Evolutionary conservation across 768 basidiomycete species (phyloP).

Genomic region (Coprinopsis strossmayeri): DNA sequence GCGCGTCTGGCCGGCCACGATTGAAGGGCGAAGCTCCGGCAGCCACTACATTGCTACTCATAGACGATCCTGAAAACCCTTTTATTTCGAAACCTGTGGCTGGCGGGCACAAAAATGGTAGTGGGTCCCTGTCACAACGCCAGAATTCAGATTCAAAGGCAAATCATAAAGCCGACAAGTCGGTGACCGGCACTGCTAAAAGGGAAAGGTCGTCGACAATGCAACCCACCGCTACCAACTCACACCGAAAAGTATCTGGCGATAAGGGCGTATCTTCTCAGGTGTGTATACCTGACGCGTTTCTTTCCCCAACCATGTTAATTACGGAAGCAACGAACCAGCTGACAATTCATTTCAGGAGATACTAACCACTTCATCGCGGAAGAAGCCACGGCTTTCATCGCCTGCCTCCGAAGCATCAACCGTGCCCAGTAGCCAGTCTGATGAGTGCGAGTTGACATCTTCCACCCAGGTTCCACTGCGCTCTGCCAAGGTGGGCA

Average conservation of each 20-base stretch:
- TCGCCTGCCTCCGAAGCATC: constrained; percentile 21
- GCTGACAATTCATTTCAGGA: neutral
- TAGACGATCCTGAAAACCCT: neutral
- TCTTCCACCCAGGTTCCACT: constrained; percentile 16
- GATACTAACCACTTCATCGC: constrained; percentile 1
- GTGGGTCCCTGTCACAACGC: neutral
- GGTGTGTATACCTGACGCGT: neutral
- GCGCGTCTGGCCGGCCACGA: constrained; percentile 8
- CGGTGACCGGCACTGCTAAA: no score
- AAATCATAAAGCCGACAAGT: no score
- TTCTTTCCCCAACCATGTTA: no score
- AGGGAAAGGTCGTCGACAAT: neutral
- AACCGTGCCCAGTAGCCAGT: constrained; percentile 57
- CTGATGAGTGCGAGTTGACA: constrained; percentile 54
- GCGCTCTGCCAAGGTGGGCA: no score
- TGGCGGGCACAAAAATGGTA: neutral
- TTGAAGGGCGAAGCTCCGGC: neutral
- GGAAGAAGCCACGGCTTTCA: constrained; percentile 34
- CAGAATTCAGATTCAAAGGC: no score
- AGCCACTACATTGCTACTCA: neutral
- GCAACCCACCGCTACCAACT: neutral
- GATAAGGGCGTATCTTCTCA: neutral
- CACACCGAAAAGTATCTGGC: neutral
- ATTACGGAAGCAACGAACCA: neutral
- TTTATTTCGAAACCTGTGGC: neutral